phyloP scores from a whole-genome alignment of 2,329 filamentous ascomycete genomes.

The Sporothrix protearum region DNA sequence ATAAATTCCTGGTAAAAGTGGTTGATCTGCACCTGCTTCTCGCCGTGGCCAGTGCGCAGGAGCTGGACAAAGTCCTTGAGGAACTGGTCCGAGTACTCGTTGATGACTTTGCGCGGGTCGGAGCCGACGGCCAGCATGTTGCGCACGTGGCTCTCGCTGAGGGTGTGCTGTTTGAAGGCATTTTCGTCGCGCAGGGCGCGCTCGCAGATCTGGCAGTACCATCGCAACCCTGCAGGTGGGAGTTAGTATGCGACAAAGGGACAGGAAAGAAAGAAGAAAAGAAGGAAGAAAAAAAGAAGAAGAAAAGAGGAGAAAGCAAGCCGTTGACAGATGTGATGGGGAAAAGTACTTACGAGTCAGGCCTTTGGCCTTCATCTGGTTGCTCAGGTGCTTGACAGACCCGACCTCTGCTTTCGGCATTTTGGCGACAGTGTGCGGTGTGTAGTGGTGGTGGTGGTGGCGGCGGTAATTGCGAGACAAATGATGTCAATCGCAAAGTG shows the following conservation, averaged over 20 bases:
- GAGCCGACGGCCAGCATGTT: conserved; percentile 85
- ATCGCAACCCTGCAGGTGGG: conserved; percentile 70
- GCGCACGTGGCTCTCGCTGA: conserved; percentile 82
- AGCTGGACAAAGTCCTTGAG: conserved; percentile 74
- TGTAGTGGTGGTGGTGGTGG: not conserved
- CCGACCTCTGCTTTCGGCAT: conserved; percentile 95
- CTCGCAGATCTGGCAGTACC: conserved; percentile 85
- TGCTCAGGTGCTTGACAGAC: conserved; percentile 83
- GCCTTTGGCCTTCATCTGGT: conserved; percentile 82
- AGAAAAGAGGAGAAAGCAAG: not conserved
- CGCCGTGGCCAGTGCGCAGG: conserved; percentile 78
- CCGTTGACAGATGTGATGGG: too few relatives aligned
- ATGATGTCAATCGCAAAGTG: not conserved
- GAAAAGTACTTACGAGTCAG: conserved; percentile 31
- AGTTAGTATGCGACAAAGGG: conserved; percentile 31
- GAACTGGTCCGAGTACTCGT: conserved; percentile 75
- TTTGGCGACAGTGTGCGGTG: not conserved
- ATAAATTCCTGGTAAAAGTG: conserved; percentile 96
- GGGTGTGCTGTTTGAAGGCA: conserved; percentile 84
- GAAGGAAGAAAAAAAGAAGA: not conserved
- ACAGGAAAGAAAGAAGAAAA: not conserved
- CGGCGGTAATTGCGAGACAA: not conserved
- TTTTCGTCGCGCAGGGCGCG: conserved; percentile 75
- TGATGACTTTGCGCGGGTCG: conserved; percentile 78
- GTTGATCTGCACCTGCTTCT: conserved; percentile 85